A percentile compares a stretch with the other conserved stretches of the same genome.
Evolutionary conservation across 495 filamentous ascomycete species (phyloP).

Genomic region (Annulohypoxylon moriforme): DNA sequence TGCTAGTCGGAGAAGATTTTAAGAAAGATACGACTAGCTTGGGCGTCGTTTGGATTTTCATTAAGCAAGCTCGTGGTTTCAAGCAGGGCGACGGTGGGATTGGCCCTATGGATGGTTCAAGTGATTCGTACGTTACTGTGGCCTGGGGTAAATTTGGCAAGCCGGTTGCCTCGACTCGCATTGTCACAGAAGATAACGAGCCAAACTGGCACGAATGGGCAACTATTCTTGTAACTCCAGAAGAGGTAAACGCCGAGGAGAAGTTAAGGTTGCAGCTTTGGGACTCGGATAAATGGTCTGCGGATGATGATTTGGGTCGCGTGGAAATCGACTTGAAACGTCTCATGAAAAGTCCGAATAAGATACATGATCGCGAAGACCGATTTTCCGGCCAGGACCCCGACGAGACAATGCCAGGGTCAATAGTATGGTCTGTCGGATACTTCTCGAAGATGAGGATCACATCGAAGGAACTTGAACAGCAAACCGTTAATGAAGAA

Average conservation of each 20-base stretch:
- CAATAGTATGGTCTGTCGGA: constrained; percentile 75
- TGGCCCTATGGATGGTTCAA: constrained; percentile 66
- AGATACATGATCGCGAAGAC: constrained; percentile 68
- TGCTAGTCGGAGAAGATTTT: constrained; percentile 79
- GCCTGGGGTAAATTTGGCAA: constrained; percentile 83
- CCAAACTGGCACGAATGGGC: constrained; percentile 77
- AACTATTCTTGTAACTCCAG: constrained; percentile 70
- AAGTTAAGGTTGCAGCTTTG: constrained; percentile 73
- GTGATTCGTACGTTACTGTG: constrained; percentile 75
- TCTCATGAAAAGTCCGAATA: constrained; percentile 67
- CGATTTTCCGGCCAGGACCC: constrained; percentile 67
- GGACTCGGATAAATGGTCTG: constrained; percentile 75
- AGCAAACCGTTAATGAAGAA: constrained; percentile 63
- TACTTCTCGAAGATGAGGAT: constrained; percentile 74
- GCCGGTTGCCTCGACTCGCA: constrained; percentile 69
- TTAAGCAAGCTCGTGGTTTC: constrained; percentile 71
- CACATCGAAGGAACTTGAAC: constrained; percentile 62
- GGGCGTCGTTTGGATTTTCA: constrained; percentile 72
- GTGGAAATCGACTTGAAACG: constrained; percentile 73
- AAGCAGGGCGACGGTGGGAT: constrained; percentile 72
- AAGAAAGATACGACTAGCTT: constrained; percentile 75
- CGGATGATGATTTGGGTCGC: constrained; percentile 78
- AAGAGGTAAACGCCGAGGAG: constrained; percentile 79
- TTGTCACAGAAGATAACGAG: constrained; percentile 70
- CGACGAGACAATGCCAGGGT: constrained; percentile 75